These are phyloP conservation scores for Gleditsia sinensis DNA, from an alignment of 306 rosid genomes.

Conservation along the genomic window DNA sequence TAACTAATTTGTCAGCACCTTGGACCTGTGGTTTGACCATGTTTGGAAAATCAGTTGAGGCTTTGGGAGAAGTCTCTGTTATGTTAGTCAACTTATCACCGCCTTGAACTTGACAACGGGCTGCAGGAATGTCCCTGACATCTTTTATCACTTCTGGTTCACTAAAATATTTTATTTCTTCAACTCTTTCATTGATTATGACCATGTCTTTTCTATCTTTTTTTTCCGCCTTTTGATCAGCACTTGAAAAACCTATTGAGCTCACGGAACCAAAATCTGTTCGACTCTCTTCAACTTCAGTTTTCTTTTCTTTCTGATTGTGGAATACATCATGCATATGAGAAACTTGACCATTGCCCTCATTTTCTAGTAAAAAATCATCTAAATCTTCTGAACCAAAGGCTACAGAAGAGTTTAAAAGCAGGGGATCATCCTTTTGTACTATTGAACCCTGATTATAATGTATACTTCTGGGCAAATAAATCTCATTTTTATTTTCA, in stretches of 20 bases:
- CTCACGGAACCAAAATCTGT: conserved; percentile 25
- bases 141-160: conserved; percentile 38
- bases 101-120: conserved; percentile 50
- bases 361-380: conserved; percentile 61
- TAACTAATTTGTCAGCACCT: conserved; percentile 7
- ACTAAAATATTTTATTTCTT: conserved; percentile 33
- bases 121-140: conserved; percentile 51
- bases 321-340: conserved; percentile 32
- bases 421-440: conserved; percentile 64
- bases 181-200: conserved; percentile 31
- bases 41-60: conserved; percentile 16
- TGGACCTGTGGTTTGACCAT: conserved; percentile 31
- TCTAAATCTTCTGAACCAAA: conserved; percentile 82
- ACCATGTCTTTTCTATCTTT: conserved; percentile 27
- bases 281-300: conserved; percentile 22
- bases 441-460: conserved; percentile 33
- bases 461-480: conserved; percentile 28
- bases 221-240: conserved; percentile 34
- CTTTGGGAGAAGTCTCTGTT: conserved; percentile 36
- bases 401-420: conserved; percentile 77
- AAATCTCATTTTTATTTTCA: conserved; percentile 35
- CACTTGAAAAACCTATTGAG: conserved; percentile 25
- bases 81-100: conserved; percentile 37
- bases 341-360: conserved; percentile 31
- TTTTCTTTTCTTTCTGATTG: conserved; percentile 27